Evolutionary conservation across 2,329 filamentous ascomycete species (phyloP), one percentile per base, ranked within the genome.

Genomic region (Colletotrichum sp.): DNA sequence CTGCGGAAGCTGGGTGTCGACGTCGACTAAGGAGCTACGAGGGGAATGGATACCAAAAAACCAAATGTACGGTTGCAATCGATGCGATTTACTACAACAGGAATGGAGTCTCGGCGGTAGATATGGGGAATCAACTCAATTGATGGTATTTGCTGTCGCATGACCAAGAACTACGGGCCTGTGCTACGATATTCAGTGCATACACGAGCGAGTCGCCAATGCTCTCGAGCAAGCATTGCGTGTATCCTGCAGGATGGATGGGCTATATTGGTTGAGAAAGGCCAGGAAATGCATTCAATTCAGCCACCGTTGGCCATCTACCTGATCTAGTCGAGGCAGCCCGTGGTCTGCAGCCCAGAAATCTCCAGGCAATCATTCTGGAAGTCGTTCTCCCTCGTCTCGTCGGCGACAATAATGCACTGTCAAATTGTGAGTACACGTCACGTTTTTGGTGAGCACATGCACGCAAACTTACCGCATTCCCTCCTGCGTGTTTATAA

Each of bases 1-100:
- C 86, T 97, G 83, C 91, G 91, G 82, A 88, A 88, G 74, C 91
- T 94, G 83, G 95, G 95, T 10, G 94, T 97, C 55, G 92, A 94
- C 79, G 93, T 96, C 75, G 94, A 98, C 88, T 93, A 88, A 87
- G 43, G 59, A 21, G 4, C 1, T 52, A 52, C 18, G 24, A 2
- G 18, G 61, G 18, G 43, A 68, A 32, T 10, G 13, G 26, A 59
- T 12, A 43, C 26, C 10, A 24, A 32, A 56, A 18, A 3, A 34
- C 28, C 30, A 4, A 12, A 48, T 52, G 63, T 32, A 58, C 34
- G 18, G 58, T 38, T 13, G 26, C 38, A 38, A 58, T 56, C 30
- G 48, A 63, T 30, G 26, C 16, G 12, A 63, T 8, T 18, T 52
- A 34, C 62, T 12, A 14, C 16, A 16, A 13, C 3, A 21, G 38